Percentiles rank a stretch among this genome's conserved stretches.
phyloP scores from a whole-genome alignment of 768 basidiomycete species.

The Naematelia encephala region DNA sequence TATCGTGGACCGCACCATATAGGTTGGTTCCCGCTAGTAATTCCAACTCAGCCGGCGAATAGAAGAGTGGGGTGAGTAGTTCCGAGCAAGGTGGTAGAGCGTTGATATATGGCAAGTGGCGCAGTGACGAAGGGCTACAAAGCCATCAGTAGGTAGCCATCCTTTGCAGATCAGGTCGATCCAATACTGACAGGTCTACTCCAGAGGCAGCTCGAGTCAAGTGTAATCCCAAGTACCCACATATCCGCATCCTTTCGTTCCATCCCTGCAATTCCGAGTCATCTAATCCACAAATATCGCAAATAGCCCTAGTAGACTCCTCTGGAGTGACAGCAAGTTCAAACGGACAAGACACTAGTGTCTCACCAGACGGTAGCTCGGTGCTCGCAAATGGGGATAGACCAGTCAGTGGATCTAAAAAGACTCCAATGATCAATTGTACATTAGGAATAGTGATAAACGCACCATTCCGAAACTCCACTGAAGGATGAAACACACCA shows the following conservation, averaged over 20 bases:
- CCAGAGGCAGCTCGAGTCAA: constrained; percentile 10
- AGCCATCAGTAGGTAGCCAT: background rate
- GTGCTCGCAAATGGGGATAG: constrained; percentile 37
- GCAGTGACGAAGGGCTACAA: constrained; percentile 17
- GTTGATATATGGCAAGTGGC: constrained; percentile 61
- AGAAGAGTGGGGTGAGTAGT: constrained; percentile 72
- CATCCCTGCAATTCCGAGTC: constrained; percentile 22
- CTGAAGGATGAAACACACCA: constrained; percentile 6
- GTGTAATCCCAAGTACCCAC: constrained; percentile 47
- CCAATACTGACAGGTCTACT: background rate
- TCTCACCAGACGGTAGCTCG: constrained; percentile 21
- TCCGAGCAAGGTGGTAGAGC: constrained; percentile 61
- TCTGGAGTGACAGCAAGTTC: constrained; percentile 46
- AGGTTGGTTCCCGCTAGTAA: constrained; percentile 75
- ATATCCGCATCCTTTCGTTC: constrained; percentile 42
- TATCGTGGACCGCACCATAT: constrained; percentile 69
- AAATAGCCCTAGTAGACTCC: constrained; percentile 27
- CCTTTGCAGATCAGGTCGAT: background rate
- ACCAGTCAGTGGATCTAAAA: constrained; percentile 32
- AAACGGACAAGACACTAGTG: constrained; percentile 49
- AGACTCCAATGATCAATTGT: background rate
- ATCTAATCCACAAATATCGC: constrained; percentile 5
- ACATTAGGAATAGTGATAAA: background rate
- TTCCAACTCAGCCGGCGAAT: constrained; percentile 61
- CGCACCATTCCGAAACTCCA: constrained; percentile 9